Base-by-base conservation (phyloP, 768 basidiomycete species). In the Clathrus columnatus region DNA sequence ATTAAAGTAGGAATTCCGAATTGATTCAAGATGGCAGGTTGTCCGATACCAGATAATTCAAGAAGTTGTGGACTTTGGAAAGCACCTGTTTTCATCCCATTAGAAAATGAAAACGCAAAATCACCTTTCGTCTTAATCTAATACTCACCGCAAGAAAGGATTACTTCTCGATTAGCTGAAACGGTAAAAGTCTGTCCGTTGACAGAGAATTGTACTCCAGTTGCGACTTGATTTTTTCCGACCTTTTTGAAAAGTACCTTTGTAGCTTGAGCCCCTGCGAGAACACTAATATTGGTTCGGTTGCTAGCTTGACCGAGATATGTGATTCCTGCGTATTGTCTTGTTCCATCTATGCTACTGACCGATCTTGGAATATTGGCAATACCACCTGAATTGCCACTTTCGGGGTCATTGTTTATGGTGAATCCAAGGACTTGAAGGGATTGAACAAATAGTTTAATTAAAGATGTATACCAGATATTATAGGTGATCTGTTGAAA, bases 1-100 rank as follows among this genome's bases (percentile, higher is more conserved):
- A 85, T 73, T 24, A 80, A 49, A 56, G 73, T 70, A 6, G 68
- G 60, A 28, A 91, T 75, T 10, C 71, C 72, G 51, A 77, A 68
- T 29, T 67, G 68, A 41, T 75, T 62, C 41, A 89, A 69, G 41
- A 84, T 60, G 0, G 67, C 63, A 2, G 64, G 60, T 0, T 76
- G 72, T 2, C 89, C 89, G 52, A 93, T 83, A 5, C 89, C 86
- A 0, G 83, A 85, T 2, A 83, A 66, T 61, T 83, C 78, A 1
- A 83, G 73, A 7, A 84, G 67, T 60, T 80, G 75, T 5, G 77
- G 71, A 3, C 74, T 74, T 58, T 74, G 71, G 44, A 78, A 61
- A 0, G 75, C 65, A 6, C 78, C 36, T 36, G 10, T 14, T 36
- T 36, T 36, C 14, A 14, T 3, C 11, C 7, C 14, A 14, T 11